Evolutionary conservation across 495 filamentous ascomycete genomes (phyloP).

Genomic region (Astrocystis sublimbata): DNA sequence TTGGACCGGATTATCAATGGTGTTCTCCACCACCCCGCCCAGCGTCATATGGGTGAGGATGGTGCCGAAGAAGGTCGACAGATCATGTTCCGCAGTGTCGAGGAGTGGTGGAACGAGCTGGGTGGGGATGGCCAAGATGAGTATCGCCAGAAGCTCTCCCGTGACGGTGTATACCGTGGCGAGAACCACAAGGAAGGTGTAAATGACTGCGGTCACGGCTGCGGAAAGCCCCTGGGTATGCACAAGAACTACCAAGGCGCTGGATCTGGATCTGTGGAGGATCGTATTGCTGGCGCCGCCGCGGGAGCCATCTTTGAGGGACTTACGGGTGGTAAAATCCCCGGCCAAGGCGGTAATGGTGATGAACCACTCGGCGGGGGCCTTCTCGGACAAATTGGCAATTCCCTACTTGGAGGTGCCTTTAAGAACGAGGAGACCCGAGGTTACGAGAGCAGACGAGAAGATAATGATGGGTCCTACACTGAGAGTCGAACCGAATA

Average conservation of each 20-base stretch:
- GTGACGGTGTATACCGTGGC: conserved; percentile 71
- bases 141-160: conserved; percentile 70
- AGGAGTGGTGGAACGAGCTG: conserved; percentile 77
- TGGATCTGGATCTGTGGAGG: conserved; percentile 42
- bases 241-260: conserved; percentile 44
- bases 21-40: conserved; percentile 85
- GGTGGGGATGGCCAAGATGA: conserved; percentile 58
- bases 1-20: conserved; percentile 75
- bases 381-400: conserved; percentile 46
- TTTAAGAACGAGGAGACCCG: conserved; percentile 45
- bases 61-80: conserved; percentile 70
- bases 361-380: conserved; percentile 38
- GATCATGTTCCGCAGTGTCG: conserved; percentile 74
- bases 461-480: conserved; percentile 45
- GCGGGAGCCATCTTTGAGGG: conserved; percentile 50
- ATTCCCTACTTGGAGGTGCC: conserved; percentile 48
- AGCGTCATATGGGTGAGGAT: conserved; percentile 67
- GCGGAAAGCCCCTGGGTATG: conserved; percentile 58
- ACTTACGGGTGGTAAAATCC: conserved; percentile 42
- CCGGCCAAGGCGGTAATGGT: conserved; percentile 28
- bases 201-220: conserved; percentile 82
- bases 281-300: conserved; percentile 46
- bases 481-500: conserved; percentile 45
- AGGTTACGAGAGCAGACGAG: conserved; percentile 38
- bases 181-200: conserved; percentile 83